Evolutionary conservation across 2,329 filamentous ascomycete species (phyloP).

Genomic region (Hyphodiscus sp.): DNA sequence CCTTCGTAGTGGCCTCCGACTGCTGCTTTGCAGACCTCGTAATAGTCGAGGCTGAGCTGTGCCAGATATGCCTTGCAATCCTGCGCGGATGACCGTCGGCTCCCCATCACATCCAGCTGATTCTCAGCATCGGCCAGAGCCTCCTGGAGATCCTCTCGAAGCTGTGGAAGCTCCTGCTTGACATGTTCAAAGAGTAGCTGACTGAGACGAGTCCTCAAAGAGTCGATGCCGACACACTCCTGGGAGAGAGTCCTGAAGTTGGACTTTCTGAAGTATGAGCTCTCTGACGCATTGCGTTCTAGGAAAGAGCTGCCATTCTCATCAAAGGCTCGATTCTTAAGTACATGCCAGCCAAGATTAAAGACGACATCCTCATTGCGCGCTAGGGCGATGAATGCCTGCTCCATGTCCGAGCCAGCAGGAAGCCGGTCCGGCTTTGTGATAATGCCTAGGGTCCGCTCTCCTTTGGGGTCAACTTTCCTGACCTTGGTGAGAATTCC

Average conservation of each 20-base stretch:
- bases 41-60: constrained; percentile 25
- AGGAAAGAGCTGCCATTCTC: constrained; percentile 27
- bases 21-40: constrained; percentile 27
- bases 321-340: constrained; percentile 39
- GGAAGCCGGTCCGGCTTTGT: constrained; percentile 38
- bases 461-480: constrained; percentile 29
- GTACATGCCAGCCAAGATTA: constrained; percentile 42
- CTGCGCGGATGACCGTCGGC: constrained; percentile 8
- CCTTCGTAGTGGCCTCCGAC: constrained; percentile 31
- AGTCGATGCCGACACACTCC: constrained; percentile 23
- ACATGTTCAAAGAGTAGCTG: constrained; percentile 28
- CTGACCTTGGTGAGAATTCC: constrained; percentile 33
- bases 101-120: constrained; percentile 10
- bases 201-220: constrained; percentile 21
- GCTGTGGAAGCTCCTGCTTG: constrained; percentile 26
- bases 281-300: constrained; percentile 20
- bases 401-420: constrained; percentile 32
- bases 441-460: constrained; percentile 39
- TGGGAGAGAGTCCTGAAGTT: constrained; percentile 24
- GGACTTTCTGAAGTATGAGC: constrained; percentile 20
- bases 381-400: constrained; percentile 31
- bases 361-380: constrained; percentile 36
- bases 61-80: constrained; percentile 24
- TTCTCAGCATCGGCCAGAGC: constrained; percentile 2
- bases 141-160: constrained; percentile 18